Evolutionary conservation across 2,329 filamentous ascomycete species (phyloP), one percentile per base, ranked within the genome.

Genomic region (Penicillium crustosum): DNA sequence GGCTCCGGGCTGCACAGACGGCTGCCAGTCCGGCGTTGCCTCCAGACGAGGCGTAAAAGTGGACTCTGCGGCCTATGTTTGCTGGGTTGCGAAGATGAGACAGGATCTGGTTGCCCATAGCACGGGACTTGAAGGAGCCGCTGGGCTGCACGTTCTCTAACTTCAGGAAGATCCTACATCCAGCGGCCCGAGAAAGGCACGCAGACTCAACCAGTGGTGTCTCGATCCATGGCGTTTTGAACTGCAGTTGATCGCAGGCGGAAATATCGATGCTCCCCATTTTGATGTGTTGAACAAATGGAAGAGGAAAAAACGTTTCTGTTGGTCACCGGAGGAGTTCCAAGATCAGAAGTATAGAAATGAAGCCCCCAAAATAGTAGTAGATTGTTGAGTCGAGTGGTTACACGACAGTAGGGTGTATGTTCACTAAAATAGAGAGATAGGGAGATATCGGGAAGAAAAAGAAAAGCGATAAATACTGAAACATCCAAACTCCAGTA

Each of bases 21-120:
- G 89, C 91, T 1, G 91, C 91, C 4, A 96, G 84, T 1, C 91
- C 91, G 2, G 91, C 91, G 70, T 96, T 96, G 57, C 91, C 91
- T 58, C 90, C 91, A 2, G 86, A 90, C 13, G 88, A 89, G 69
- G 84, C 89, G 78, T 90, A 94, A 81, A 94, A 93, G 78, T 90
- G 89, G 19, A 78, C 69, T 44, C 79, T 76, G 56, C 78, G 76
- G 70, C 72, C 74, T 54, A 65, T 56, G 63, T 75, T 71, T 56
- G 72, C 69, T 29, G 77, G 74, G 45, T 76, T 73, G 55, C 77
- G 66, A 57, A 80, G 72, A 65, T 78, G 72, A 2, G 80, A 78
- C 52, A 86, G 80, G 71, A 91, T 87, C 70, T 89, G 82, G 73
- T 89, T 84, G 49, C 90, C 89, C 60, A 93, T 85, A 31, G 89